Conservation (phyloP, 2,329 filamentous ascomycete species). For the Hypoxylon sp. region DNA sequence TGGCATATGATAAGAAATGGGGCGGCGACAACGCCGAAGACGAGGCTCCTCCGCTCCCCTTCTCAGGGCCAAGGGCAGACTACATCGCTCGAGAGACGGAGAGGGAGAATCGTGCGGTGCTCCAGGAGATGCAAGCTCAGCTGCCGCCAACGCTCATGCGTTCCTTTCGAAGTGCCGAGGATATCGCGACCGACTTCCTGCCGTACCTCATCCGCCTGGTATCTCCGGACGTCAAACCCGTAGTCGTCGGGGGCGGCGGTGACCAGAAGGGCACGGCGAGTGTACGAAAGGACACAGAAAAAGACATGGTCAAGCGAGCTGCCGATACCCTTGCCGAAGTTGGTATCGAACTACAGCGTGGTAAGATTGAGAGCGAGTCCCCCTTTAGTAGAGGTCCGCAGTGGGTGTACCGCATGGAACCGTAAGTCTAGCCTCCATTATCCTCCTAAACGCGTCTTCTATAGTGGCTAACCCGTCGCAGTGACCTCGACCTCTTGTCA, state of each 20-base stretch:
- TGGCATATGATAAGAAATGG: conserved; percentile 55
- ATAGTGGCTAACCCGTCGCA: conserved; percentile 40
- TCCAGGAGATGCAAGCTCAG: conserved; percentile 76
- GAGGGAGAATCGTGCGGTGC: conserved; percentile 77
- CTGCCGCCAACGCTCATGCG: conserved; percentile 76
- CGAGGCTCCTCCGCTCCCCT: conserved; percentile 68
- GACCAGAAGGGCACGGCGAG: conserved; percentile 75
- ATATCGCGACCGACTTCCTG: conserved; percentile 81
- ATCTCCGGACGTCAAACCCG: conserved; percentile 88
- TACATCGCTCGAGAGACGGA: conserved; percentile 81
- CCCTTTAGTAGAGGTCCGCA: conserved; percentile 65
- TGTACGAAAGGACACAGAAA: conserved; percentile 87
- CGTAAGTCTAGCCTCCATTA: conserved; percentile 67
- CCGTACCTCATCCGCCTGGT: conserved; percentile 86
- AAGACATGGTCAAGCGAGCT: conserved; percentile 78
- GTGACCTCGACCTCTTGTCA: conserved; percentile 78
- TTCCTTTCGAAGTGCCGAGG: conserved; percentile 79
- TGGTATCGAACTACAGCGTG: conserved; percentile 81
- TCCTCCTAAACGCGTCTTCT: neutral
- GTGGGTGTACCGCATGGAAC: conserved; percentile 95
- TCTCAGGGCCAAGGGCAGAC: conserved; percentile 82
- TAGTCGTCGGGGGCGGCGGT: conserved; percentile 78
- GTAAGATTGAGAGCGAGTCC: conserved; percentile 76
- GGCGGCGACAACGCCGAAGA: conserved; percentile 56
- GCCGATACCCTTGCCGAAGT: conserved; percentile 84